Percentiles rank a stretch among this genome's conserved stretches.
These are phyloP conservation scores for Metschnikowia koreensis DNA, from an alignment of 805 yeast genomes.

Conservation along the genomic window DNA sequence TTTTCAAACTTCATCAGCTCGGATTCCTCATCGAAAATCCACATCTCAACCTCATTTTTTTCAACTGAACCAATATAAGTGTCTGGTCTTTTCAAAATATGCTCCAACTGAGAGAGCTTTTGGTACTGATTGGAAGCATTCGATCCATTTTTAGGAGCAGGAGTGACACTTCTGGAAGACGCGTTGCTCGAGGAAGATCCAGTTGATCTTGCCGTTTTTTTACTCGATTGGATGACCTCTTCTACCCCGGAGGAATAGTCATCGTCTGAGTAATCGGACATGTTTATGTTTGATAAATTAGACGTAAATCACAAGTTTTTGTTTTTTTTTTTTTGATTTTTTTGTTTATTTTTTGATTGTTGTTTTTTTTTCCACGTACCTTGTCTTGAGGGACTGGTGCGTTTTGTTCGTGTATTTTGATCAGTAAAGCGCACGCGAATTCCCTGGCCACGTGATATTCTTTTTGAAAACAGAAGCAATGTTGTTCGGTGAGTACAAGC, in stretches of 20 bases:
- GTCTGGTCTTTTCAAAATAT: slow-evolving; percentile 94
- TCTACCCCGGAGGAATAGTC: slow-evolving; percentile 10
- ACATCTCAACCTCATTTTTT: slow-evolving; percentile 70
- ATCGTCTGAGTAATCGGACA: slow-evolving; percentile 16
- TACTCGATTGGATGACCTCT: slow-evolving; percentile 9
- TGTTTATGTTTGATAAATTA: not conserved
- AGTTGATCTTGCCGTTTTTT: slow-evolving; percentile 9
- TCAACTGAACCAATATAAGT: slow-evolving; percentile 97
- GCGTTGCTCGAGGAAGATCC: slow-evolving; percentile 15
- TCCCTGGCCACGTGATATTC: not conserved
- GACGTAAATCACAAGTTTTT: not conserved
- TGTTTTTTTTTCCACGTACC: not conserved
- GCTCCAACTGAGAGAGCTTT: slow-evolving; percentile 91
- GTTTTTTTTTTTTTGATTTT: not conserved
- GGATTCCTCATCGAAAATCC: slow-evolving; percentile 66
- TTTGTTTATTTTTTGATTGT: not conserved
- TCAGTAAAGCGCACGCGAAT: not conserved
- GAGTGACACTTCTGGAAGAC: slow-evolving; percentile 14
- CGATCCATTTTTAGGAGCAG: slow-evolving; percentile 17
- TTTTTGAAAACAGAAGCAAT: no score
- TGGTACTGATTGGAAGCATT: slow-evolving; percentile 77
- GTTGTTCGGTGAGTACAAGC: no score
- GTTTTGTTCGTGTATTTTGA: slow-evolving; percentile 5
- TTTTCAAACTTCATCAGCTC: slow-evolving; percentile 48
- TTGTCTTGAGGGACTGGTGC: not conserved